phyloP scores from a whole-genome alignment of 306 rosid genomes.

The Mimosa bimucronata region DNA sequence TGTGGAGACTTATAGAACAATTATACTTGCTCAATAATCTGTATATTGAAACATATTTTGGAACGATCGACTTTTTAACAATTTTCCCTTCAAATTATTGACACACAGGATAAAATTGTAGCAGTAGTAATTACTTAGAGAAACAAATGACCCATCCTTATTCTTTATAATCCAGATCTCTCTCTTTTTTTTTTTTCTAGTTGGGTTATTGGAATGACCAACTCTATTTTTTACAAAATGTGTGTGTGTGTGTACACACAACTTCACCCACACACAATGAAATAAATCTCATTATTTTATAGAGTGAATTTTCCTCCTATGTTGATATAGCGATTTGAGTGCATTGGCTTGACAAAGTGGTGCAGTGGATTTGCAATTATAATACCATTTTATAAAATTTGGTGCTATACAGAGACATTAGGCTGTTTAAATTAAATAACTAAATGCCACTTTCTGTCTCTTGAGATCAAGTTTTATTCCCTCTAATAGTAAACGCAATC shows the following conservation, averaged over 20 bases:
- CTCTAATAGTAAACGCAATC: not conserved
- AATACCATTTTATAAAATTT: not conserved
- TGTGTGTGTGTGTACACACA: not conserved
- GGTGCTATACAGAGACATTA: not conserved
- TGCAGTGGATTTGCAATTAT: not conserved
- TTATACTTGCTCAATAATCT: too few relatives aligned
- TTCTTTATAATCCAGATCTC: not conserved
- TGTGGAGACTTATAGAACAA: too few relatives aligned
- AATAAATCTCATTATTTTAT: not conserved
- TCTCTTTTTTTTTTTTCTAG: too few relatives aligned
- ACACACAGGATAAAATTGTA: not conserved
- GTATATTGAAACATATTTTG: too few relatives aligned
- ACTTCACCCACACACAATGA: not conserved
- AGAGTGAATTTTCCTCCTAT: not conserved
- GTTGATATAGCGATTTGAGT: not conserved
- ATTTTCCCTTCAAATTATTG: not conserved
- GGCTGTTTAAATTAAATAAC: not conserved
- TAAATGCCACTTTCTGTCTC: not conserved
- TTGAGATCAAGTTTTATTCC: not conserved
- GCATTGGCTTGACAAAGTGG: not conserved
- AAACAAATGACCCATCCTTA: not conserved
- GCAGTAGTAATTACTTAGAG: not conserved
- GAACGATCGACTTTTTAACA: too few relatives aligned
- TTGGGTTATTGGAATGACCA: not conserved
- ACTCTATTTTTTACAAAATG: not conserved